Evolutionary conservation across 2,329 filamentous ascomycete genomes (phyloP).

Genomic region (Neonectria neomacrospora): DNA sequence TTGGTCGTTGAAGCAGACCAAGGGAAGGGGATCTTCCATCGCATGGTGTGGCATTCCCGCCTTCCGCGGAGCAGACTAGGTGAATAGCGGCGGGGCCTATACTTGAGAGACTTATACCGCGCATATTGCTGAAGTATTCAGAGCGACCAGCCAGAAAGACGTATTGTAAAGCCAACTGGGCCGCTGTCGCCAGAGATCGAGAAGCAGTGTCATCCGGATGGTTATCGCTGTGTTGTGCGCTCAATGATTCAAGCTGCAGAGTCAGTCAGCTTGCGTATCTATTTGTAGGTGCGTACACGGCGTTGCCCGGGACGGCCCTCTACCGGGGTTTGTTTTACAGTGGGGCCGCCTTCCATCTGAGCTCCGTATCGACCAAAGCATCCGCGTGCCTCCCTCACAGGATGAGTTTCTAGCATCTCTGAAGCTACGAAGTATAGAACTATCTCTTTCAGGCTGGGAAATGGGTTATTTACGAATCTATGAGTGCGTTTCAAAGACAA

Average conservation of each 20-base stretch:
- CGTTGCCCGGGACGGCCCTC: constrained; percentile 9
- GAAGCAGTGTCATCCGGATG: not conserved
- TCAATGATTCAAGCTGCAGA: no score
- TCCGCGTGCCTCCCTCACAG: not conserved
- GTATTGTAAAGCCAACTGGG: not conserved
- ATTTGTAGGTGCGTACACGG: not conserved
- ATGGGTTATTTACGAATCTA: no score
- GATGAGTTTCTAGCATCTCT: not conserved
- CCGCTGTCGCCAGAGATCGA: constrained; percentile 3
- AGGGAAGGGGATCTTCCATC: not conserved
- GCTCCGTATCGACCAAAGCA: not conserved
- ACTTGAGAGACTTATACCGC: constrained; percentile 8
- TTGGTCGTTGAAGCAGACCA: constrained; percentile 1
- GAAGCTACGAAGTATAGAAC: no score
- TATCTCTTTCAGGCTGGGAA: no score
- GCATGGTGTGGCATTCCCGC: constrained; percentile 5
- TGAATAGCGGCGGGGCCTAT: not conserved
- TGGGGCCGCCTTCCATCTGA: constrained; percentile 16
- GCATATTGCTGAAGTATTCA: constrained; percentile 3
- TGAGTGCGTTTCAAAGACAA: no score
- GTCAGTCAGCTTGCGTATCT: no score
- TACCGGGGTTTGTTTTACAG: constrained; percentile 3
- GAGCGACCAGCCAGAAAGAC: not conserved
- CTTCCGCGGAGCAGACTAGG: not conserved
- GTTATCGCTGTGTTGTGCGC: not conserved